These are phyloP conservation scores for Thalassiosira oceanica DNA, from an alignment of 352 stramenopile species.

Conservation along the genomic window DNA sequence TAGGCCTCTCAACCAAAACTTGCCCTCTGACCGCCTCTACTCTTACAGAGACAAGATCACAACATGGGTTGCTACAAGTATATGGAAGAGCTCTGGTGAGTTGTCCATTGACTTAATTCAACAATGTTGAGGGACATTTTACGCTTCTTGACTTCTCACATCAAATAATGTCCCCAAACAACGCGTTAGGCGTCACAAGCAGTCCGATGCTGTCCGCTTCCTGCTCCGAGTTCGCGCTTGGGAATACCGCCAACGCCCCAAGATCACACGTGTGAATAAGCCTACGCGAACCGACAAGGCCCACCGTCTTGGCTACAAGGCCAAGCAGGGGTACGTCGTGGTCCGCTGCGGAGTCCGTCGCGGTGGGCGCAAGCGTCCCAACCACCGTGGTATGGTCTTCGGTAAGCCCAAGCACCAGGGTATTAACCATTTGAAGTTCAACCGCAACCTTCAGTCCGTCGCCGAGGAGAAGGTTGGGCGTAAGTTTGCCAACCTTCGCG, in stretches of 20 bases:
- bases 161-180: too few relatives aligned
- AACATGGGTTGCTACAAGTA: too few relatives aligned
- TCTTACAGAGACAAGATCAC: too few relatives aligned
- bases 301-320: conserved; percentile 99
- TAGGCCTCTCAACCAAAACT: too few relatives aligned
- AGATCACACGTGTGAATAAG: conserved; percentile 91
- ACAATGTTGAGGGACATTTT: too few relatives aligned
- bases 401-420: conserved; percentile 99
- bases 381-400: conserved; percentile 99
- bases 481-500: conserved; percentile 96
- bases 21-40: too few relatives aligned
- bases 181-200: too few relatives aligned
- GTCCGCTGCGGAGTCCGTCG: conserved; percentile 96
- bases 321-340: conserved; percentile 99
- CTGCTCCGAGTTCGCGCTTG: conserved; percentile 95
- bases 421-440: conserved; percentile 99
- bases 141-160: too few relatives aligned
- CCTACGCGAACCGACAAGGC: conserved; percentile 99
- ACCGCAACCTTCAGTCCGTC: conserved; percentile 96
- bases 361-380: conserved; percentile 98
- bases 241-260: conserved; percentile 98
- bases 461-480: conserved; percentile 97
- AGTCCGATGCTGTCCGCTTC: conserved; percentile 99
- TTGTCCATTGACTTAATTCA: too few relatives aligned
- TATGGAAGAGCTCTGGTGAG: too few relatives aligned